These are phyloP conservation scores for Allantophomopsis cytisporea DNA, from an alignment of 2,329 filamentous ascomycete genomes.

Conservation along the genomic window DNA sequence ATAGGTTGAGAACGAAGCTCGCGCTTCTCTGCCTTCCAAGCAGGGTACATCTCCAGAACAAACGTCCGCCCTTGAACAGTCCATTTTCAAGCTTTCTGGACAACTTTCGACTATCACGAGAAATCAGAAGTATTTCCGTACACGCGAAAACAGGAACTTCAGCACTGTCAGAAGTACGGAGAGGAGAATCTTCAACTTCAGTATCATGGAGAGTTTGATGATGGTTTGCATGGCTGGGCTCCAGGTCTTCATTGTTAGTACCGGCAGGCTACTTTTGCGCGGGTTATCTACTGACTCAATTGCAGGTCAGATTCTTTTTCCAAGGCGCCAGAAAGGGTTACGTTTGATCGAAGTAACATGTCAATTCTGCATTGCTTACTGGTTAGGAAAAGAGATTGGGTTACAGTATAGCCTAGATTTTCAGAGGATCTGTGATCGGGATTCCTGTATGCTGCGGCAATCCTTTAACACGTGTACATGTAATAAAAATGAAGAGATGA, in stretches of 20 bases:
- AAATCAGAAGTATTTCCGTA: constrained; percentile 99
- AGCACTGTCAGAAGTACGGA: constrained; percentile 95
- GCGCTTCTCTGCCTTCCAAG: constrained; percentile 73
- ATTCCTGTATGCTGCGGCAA: constrained; percentile 8
- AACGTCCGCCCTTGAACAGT: constrained; percentile 79
- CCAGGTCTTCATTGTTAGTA: constrained; percentile 80
- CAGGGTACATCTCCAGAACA: constrained; percentile 83
- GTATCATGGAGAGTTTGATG: constrained; percentile 79
- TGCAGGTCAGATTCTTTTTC: not conserved
- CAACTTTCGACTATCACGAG: constrained; percentile 88
- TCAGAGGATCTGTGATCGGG: too few species aligned
- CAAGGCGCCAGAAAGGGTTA: constrained; percentile 57
- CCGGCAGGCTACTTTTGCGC: too few species aligned
- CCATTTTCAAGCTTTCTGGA: constrained; percentile 85
- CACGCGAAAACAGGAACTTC: constrained; percentile 96
- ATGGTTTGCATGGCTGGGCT: constrained; percentile 91
- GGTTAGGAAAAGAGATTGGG: too few species aligned
- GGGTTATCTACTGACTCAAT: too few species aligned
- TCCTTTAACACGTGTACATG: not conserved
- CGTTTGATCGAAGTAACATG: constrained; percentile 29
- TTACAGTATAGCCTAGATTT: too few species aligned
- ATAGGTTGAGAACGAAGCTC: constrained; percentile 82
- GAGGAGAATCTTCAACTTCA: constrained; percentile 93
- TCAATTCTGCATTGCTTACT: too few species aligned
- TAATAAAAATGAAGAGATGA: not conserved